Conservation (phyloP, 192 early-diverging fungal genomes). For the Coemansia sp. region DNA sequence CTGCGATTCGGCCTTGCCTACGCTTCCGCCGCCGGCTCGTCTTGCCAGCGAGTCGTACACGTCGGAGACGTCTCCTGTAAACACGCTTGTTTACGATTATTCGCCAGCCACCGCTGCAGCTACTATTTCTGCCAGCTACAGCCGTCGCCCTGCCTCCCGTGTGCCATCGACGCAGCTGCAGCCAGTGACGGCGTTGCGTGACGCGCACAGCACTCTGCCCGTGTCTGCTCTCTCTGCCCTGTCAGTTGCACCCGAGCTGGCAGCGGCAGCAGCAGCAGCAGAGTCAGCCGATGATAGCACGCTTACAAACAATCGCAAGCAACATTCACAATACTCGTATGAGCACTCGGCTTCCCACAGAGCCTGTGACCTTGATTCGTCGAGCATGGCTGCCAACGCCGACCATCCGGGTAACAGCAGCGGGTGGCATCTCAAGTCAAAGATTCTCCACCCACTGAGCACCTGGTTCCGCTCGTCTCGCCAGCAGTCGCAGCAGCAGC, state of each 20-base stretch:
- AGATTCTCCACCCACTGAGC: conserved; percentile 44
- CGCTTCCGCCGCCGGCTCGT: conserved; percentile 30
- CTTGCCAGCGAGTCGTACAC: conserved; percentile 41
- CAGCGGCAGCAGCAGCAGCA: not conserved
- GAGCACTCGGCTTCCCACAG: not conserved
- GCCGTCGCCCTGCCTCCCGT: conserved; percentile 1
- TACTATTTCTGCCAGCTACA: conserved; percentile 5
- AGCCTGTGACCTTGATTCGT: not conserved
- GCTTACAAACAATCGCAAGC: conserved; percentile 5
- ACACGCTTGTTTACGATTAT: conserved; percentile 39
- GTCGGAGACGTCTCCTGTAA: conserved; percentile 34
- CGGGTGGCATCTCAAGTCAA: conserved; percentile 50
- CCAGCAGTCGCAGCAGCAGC: conserved; percentile 17
- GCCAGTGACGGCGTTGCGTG: not conserved
- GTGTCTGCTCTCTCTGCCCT: conserved; percentile 20
- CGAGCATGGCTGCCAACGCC: not conserved
- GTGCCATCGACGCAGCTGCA: conserved; percentile 5
- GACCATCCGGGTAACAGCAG: conserved; percentile 6
- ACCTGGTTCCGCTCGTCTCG: conserved; percentile 52
- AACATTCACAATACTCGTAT: not conserved
- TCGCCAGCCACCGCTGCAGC: conserved; percentile 19
- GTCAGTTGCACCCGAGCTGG: conserved; percentile 3
- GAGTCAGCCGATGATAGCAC: conserved; percentile 16
- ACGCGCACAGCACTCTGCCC: conserved; percentile 21
- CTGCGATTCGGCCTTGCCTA: conserved; percentile 5